phyloP scores from a whole-genome alignment of 305 asterid species.

The Fraxinus dipetala region DNA sequence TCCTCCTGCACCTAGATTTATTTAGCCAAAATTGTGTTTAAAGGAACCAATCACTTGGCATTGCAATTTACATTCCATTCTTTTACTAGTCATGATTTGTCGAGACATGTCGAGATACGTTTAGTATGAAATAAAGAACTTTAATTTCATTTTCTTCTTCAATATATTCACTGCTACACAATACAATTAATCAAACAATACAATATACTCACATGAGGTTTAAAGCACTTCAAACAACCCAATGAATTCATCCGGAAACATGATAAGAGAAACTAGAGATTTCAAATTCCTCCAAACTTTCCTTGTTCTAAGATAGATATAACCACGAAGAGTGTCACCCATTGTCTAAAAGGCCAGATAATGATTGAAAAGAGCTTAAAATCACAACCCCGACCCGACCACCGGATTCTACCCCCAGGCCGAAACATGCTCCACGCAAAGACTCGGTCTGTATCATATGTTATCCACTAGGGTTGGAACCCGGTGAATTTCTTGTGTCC shows the following conservation, averaged over 20 bases:
- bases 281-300: neutral
- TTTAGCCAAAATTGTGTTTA: neutral
- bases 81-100: neutral
- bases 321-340: neutral
- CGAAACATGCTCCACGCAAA: too few species aligned
- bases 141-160: neutral
- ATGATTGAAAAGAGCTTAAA: too few species aligned
- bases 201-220: neutral
- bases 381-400: too few species aligned
- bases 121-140: neutral
- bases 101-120: neutral
- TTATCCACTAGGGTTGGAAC: too few species aligned
- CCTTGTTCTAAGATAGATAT: neutral
- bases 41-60: slow-evolving; percentile 1
- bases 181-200: neutral
- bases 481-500: too few species aligned
- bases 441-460: too few species aligned
- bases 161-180: neutral
- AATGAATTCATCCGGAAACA: neutral
- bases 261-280: neutral
- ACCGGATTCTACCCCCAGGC: too few species aligned
- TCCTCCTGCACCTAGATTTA: slow-evolving; percentile 34
- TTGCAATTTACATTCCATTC: slow-evolving; percentile 6
- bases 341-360: neutral
- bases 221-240: neutral